A percentile compares a stretch with the other conserved stretches of the same genome.
Conservation (phyloP, 805 yeast species). For the Metschnikowia henanensis region DNA sequence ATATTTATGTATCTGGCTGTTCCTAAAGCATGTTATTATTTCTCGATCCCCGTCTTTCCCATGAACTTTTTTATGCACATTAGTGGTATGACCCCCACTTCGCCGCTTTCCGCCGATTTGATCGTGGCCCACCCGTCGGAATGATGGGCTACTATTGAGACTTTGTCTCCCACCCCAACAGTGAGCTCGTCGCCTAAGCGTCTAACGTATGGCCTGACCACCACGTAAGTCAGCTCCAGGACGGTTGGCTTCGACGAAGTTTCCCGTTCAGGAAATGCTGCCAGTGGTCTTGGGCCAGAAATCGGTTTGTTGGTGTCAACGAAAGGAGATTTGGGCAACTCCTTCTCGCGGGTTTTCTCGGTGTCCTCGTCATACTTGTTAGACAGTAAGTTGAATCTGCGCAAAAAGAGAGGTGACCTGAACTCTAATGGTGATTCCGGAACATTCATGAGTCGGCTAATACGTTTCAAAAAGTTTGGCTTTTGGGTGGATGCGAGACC, state of each 20-base stretch:
- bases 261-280: neutral
- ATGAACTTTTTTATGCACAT: conserved; percentile 13
- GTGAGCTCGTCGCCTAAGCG: conserved; percentile 35
- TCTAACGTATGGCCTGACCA: conserved; percentile 27
- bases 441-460: conserved; percentile 25
- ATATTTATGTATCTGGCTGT: neutral
- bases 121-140: conserved; percentile 43
- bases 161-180: conserved; percentile 31
- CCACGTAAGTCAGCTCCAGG: conserved; percentile 18
- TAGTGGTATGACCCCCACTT: conserved; percentile 36
- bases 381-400: conserved; percentile 30
- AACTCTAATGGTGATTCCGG: conserved; percentile 22
- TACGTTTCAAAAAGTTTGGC: conserved; percentile 8
- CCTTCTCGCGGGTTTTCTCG: conserved; percentile 3
- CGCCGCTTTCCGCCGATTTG: conserved; percentile 16
- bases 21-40: neutral
- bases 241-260: neutral
- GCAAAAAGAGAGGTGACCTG: conserved; percentile 33
- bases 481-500: neutral
- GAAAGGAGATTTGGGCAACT: conserved; percentile 23
- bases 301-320: conserved; percentile 4
- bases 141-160: conserved; percentile 23
- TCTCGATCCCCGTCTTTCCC: neutral
- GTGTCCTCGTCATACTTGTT: conserved; percentile 14
- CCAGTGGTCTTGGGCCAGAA: neutral